Evolutionary conservation across 768 basidiomycete species (phyloP), one percentile per base, ranked within the genome.

Genomic region (Kwoniella pini): DNA sequence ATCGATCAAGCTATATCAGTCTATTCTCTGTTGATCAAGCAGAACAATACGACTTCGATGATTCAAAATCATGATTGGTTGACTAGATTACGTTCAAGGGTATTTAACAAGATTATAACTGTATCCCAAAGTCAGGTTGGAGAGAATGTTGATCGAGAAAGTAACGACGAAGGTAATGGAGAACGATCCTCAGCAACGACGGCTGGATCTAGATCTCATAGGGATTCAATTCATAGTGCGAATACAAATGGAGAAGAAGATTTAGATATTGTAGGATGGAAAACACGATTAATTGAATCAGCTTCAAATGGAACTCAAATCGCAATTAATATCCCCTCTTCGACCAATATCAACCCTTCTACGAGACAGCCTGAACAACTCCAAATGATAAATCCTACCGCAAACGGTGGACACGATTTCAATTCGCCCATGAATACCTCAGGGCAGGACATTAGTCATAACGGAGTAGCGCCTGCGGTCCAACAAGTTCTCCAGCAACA

Each of bases 51-150:
- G 22, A 30, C 54, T 26, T 53, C 53, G 17, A 54, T 70, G 48
- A 26, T 64, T 15, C 58, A 63, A 26, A 70, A 70, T 38, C 63
- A 64, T 28, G 53, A 62, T 21, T 67, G 65, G 69, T 60, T 70
- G 13, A 40, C 52, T 7, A 62, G 65, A 11, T 36, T 70, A 4
- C 58, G 67, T 5, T 53, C 59, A 28, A 33, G 57, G 13, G 65
- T 40, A 13, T 46, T 60, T 26, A 49, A 61, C 24, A 62, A 62
- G 27, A 40, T 61, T 36, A 11, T 57, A 10, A 27, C 26, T 11
- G 44, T 27, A 19, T 27, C 44, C 2, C 55, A 56, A 52, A 42
- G 21, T 26, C 5, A 13, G 12, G 52, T 15, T 1, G 39, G 52
- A 9, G 43, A 24, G 15, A 1, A 3, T 5, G 28, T 24, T 24